Evolutionary conservation across 2,329 filamentous ascomycete species (phyloP), one percentile per base, ranked within the genome.

Genomic region (Chrysoporthe cubensis): DNA sequence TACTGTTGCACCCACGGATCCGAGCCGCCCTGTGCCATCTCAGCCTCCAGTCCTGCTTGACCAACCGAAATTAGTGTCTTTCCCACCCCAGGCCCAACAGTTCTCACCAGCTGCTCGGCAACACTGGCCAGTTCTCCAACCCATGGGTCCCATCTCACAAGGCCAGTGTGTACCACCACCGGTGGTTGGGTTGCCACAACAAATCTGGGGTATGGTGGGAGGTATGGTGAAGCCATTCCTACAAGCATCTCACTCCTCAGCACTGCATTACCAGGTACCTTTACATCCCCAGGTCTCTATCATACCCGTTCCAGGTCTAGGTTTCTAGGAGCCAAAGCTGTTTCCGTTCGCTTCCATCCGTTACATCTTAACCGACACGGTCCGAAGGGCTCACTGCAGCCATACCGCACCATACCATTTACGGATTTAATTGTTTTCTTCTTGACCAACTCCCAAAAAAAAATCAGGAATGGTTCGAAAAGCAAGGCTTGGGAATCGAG

Each of bases 181-280:
- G 59, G 43, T 46, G n/a, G 42, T 46, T 7, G 59, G 42, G 18
- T 9, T 61, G 14, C 37, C 37, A 44, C 59, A 61, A n/a, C 42
- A 61, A 8, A 46, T 61, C 42, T 61, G 42, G 59, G 40, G 59
- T 9, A 46, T 61, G 42, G 26, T 54, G 50, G 50, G 50, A 32
- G 50, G 50, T 5, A 54, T 61, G 59, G 48, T 46, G 42, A 61
- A 46, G 57, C 57, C 57, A 3, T 43, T 60, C 2, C 42, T 60
- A 11, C 57, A 60, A 3, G 57, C 37, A 34, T 61, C 59, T 46
- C 59, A 46, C 26, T 61, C 59, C 2, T 48, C 59, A 9, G 43
- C 43, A 21, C 26, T 48, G 2, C 43, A 61, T 34, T 48, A 61
- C 59, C 59, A 32, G 59, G 59, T 34, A 11, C 21, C 59, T 8